Base-by-base conservation (phyloP, 306 rosid species). In the Castanea crenata region DNA sequence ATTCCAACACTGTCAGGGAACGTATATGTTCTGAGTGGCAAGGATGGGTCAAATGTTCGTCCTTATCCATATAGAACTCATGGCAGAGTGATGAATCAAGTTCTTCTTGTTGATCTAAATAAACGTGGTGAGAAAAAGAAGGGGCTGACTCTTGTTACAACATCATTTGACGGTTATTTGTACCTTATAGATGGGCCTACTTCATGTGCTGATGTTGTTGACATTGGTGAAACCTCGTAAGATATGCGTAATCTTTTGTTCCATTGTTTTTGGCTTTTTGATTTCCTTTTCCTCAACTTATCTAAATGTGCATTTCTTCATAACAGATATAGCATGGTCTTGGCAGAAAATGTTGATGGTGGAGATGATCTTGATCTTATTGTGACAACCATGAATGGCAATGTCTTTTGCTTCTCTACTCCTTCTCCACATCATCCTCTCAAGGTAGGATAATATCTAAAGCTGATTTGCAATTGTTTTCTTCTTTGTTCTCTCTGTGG, bases 181-280 rank as follows among this genome's bases (percentile, higher is more conserved):
- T 96, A 96, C 79, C 91, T 96, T 73, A 91, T 96, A 79, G 99
- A 96, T 83, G 99, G 99, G 82, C 92, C 94, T 35, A 93, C 98
- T 21, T 88, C 96, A 76, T 96, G 99, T 83, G 92, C 96, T 12
- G 99, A 96, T 86, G 99, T 93, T 74, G 97, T 96, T 75, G 99
- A 96, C 85, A 91, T 96, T 75, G 99, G 99, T 25, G 99, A 96
- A 94, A 96, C 98, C 71, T 96, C 98, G 99, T 96, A 91, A 88
- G 97, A 80, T 63, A 52, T 80, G 59, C 83, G 51, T 65, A 25
- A 86, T 71, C 77, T 71, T 7, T 69, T 11, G 25, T 75, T n/a
- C 29, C 74, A 25, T 29, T 23, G 65, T 74, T 74, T 79, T 74
- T 78, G 74, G 75, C n/a, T 52, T 57, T 44, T 25, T 23, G n/a